phyloP scores from a whole-genome alignment of 2,329 filamentous ascomycete genomes.

The Ophiostoma australiae region DNA sequence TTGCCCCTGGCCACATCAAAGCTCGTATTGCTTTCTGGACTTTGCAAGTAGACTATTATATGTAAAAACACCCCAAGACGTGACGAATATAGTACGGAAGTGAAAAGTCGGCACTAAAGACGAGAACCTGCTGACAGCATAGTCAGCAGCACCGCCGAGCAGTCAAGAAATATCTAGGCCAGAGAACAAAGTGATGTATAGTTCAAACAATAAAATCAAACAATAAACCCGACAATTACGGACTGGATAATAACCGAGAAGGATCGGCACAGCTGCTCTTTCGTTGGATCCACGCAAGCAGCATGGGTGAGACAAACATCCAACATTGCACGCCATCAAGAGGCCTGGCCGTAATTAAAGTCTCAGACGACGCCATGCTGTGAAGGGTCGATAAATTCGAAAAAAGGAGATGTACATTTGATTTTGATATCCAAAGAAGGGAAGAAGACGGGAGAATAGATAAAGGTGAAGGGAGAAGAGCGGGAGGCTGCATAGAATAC shows the following conservation, averaged over 20 bases:
- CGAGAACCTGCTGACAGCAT: too few species aligned
- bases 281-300: constrained; percentile 17
- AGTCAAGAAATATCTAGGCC: too few species aligned
- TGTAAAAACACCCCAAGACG: too few species aligned
- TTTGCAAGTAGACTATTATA: too few species aligned
- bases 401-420: not conserved
- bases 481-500: constrained; percentile 10
- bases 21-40: too few species aligned
- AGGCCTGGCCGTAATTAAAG: constrained; percentile 6
- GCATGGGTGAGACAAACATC: not conserved
- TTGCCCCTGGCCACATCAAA: too few species aligned
- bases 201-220: not conserved
- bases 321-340: constrained; percentile 4
- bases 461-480: not conserved
- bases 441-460: not conserved
- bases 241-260: not conserved
- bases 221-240: not conserved
- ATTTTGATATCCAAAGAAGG: not conserved
- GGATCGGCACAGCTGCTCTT: constrained; percentile 4
- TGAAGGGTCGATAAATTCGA: not conserved
- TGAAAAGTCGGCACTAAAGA: too few species aligned
- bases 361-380: not conserved
- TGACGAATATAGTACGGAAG: too few species aligned
- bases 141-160: too few species aligned
- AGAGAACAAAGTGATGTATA: not conserved